Evolutionary conservation across 306 rosid species (phyloP), one percentile per base, ranked within the genome.

Genomic region (Lupinus albus): DNA sequence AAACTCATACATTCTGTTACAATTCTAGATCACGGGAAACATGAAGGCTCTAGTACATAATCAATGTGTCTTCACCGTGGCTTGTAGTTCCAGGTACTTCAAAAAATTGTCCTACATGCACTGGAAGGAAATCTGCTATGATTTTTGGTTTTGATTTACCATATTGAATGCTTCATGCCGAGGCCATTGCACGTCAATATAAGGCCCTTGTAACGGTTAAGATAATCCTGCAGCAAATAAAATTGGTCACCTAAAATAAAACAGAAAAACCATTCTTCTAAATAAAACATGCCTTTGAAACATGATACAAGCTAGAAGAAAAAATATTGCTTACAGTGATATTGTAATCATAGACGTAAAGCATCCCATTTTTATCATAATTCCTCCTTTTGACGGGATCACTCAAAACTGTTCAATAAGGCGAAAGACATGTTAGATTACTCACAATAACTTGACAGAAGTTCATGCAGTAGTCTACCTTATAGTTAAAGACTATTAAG

Each of bases 141-240:
- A 68, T 35, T 47, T 47, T 48, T 33, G 35, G 14, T 68, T 25
- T 58, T 53, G 10, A 49, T 75, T 80, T 80, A 94, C 96, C 85
- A 88, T 20, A 84, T 84, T 8, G 97, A 85, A 66, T 87, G 97
- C 81, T 82, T 88, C 42, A 94, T 69, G 75, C 99, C 99, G 17
- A 94, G 95, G 68, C 99, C 99, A 70, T 91, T 94, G 76, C 99
- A 94, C 1, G 99, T 94, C 88, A 94, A 81, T 84, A 94, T 86
- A 54, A 94, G 99, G 56, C 99, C 96, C 81, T 90, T 94, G 86
- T 90, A 81, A 45, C 97, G 92, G 78, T 91, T 79, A 39, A 94
- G 96, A 81, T 94, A 90, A 74, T 94, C 99, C 99, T 94, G 86
- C 75, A 72, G 28, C 50, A 39, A 64, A 81, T 41, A 4, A n/a